Evolutionary conservation across 176 grass and related monocot species (phyloP), one percentile per base, ranked within the genome.

Genomic region (Alopecurus myosuroides): DNA sequence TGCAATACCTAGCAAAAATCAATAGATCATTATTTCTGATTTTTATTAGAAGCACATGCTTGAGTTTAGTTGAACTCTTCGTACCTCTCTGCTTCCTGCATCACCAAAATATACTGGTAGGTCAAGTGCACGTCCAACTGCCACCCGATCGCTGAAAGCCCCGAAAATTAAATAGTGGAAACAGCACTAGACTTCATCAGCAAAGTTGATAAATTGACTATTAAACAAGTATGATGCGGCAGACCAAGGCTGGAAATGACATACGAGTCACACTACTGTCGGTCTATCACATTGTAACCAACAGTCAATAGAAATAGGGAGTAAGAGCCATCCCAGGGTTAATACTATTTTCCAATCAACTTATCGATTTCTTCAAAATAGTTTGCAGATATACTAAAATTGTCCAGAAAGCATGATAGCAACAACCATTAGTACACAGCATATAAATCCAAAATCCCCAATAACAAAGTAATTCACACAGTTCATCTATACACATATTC

Each of bases 71-170:
- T 29, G 3, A 76, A 71, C 39, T 78, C 35, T 10, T 33, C 81
- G 76, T 79, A 96, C 97, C 97, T 99, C 97, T 87, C 94, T 88
- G 82, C 97, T 99, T 78, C 97, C 97, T 76, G 97, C 97, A 89
- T 99, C 97, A 57, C 97, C 97, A 55, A 99, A 99, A 89, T 96
- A 99, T 53, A 99, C 91, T 1, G 97, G 97, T 74, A 99, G 89
- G 50, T 96, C 97, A 84, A 99, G 93, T 33, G 93, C 93, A 41
- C 97, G 97, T 34, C 97, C 97, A 81, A 91, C 92, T 46, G 93
- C 93, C 49, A 99, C 97, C 29, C 97, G 93, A 52, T 99, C 97
- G 77, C 97, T 99, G 85, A 70, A 90, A 90, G 35, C 79, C 28
- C 77, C 50, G 83, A 78, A 7, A 76, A 82, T 79, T 55, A 83